Evolutionary conservation across 192 early-diverging fungal genomes (phyloP).

Genomic region (Lobosporangium transversale): DNA sequence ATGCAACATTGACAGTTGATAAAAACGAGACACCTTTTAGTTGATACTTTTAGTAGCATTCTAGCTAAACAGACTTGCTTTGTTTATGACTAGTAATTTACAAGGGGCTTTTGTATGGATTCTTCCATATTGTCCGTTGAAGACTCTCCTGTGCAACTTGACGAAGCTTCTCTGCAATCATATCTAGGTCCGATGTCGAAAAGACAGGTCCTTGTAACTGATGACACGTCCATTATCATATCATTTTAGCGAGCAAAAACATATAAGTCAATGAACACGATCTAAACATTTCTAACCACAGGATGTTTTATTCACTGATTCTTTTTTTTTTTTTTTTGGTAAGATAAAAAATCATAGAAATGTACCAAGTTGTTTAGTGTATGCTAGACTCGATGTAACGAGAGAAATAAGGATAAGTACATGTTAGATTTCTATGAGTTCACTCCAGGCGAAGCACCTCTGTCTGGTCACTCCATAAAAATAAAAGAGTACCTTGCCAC

Average conservation of each 20-base stretch:
- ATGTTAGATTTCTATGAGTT: background rate
- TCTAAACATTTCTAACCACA: too few relatives aligned
- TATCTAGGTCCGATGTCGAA: conserved; percentile 39
- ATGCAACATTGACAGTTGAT: too few relatives aligned
- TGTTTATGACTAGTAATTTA: too few relatives aligned
- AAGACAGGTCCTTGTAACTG: conserved; percentile 46
- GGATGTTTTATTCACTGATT: too few relatives aligned
- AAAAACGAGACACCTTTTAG: too few relatives aligned
- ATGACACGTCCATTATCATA: too few relatives aligned
- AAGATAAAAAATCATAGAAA: background rate
- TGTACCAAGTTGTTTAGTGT: conserved; percentile 50
- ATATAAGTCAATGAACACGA: too few relatives aligned
- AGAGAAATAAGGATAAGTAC: background rate
- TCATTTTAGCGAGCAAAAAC: too few relatives aligned
- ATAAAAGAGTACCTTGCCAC: conserved; percentile 32
- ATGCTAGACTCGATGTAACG: conserved; percentile 6
- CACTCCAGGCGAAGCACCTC: background rate
- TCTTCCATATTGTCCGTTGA: conserved; percentile 42
- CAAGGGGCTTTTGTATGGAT: conserved; percentile 50
- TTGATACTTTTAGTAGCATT: too few relatives aligned
- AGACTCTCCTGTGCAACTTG: conserved; percentile 38
- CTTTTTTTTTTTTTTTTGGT: too few relatives aligned
- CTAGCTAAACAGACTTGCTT: too few relatives aligned
- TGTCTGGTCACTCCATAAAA: background rate
- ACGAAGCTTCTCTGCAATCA: conserved; percentile 44